Evolutionary conservation across 2,329 filamentous ascomycete species (phyloP).

Genomic region (Cytospora piceicola): DNA sequence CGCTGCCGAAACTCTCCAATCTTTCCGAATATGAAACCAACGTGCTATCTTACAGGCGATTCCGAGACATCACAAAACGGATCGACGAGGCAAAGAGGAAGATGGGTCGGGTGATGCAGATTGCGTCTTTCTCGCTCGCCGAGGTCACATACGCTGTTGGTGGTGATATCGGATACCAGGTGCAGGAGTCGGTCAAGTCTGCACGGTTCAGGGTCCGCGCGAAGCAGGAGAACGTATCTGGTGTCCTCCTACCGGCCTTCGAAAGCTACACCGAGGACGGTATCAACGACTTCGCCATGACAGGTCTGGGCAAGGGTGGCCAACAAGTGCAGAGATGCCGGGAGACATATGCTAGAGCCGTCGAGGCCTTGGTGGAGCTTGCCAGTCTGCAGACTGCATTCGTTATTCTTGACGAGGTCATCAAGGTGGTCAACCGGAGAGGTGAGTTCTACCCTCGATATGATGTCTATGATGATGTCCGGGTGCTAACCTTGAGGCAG

Average conservation of each 20-base stretch:
- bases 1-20: conserved; percentile 18
- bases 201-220: conserved; percentile 92
- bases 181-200: conserved; percentile 92
- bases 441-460: conserved; percentile 52
- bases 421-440: conserved; percentile 98
- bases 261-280: conserved; percentile 89
- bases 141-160: conserved; percentile 98
- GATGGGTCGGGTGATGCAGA: conserved; percentile 99
- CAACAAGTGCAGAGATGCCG: conserved; percentile 95
- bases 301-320: conserved; percentile 92
- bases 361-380: conserved; percentile 93
- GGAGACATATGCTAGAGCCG: conserved; percentile 93
- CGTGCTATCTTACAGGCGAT: conserved; percentile 62
- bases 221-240: conserved; percentile 97
- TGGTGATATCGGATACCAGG: conserved; percentile 93
- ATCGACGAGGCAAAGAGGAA: conserved; percentile 99
- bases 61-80: conserved; percentile 93
- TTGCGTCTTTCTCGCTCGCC: conserved; percentile 94
- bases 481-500: conserved; percentile 51
- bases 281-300: conserved; percentile 94
- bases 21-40: background rate
- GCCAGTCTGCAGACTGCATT: conserved; percentile 97
- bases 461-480: background rate
- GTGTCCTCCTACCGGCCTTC: conserved; percentile 91
- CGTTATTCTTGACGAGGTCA: conserved; percentile 96